Conservation (phyloP, 75 land plant species). For the Selaginella moellendorffii region DNA sequence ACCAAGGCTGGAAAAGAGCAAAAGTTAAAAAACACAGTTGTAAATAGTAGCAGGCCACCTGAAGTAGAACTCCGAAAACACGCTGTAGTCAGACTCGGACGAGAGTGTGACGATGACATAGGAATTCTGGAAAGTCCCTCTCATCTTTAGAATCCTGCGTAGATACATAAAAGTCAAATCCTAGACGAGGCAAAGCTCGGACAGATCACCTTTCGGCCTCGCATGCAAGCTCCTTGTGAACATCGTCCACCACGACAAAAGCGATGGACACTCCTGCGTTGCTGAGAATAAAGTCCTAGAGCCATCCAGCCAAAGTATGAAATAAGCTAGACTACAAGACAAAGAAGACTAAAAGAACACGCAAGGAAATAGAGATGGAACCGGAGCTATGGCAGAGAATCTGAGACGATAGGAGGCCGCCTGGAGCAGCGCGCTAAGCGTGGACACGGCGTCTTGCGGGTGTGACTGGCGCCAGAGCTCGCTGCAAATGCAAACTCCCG, state of each 20-base stretch:
- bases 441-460: not conserved
- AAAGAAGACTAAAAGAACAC: not conserved
- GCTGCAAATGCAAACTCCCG: not conserved
- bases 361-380: not conserved
- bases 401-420: not conserved
- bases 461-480: not conserved
- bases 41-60: slow-evolving; percentile 21
- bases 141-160: slow-evolving; percentile 56
- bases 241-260: slow-evolving; percentile 44
- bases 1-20: slow-evolving; percentile 27
- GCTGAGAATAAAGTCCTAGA: slow-evolving; percentile 73
- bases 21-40: not conserved
- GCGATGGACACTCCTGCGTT: slow-evolving; percentile 62
- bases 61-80: slow-evolving; percentile 49
- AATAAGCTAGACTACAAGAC: not conserved
- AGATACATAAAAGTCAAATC: no score
- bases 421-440: not conserved
- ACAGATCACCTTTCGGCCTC: slow-evolving; percentile 37
- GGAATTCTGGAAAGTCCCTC: slow-evolving; percentile 39
- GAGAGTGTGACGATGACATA: slow-evolving; percentile 45
- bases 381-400: not conserved
- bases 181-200: no score
- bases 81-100: slow-evolving; percentile 44
- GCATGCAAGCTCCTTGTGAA: slow-evolving; percentile 21
- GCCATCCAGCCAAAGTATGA: not conserved